Percentiles rank a stretch among this genome's conserved stretches.
These are phyloP conservation scores for Saccharum officinarum DNA, from an alignment of 176 grass and related monocot species.

Conservation along the genomic window DNA sequence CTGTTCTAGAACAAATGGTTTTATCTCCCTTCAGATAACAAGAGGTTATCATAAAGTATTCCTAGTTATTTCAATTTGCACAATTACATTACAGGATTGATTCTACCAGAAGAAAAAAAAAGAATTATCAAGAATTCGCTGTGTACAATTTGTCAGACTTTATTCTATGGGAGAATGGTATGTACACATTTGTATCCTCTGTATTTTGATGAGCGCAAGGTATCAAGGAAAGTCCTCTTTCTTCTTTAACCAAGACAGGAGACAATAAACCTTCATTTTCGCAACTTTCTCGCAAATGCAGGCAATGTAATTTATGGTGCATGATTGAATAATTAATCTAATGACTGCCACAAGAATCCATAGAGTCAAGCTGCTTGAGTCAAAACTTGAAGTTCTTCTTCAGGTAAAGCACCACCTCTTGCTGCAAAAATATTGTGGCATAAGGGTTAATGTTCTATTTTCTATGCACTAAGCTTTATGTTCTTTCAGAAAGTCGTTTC, in stretches of 20 bases:
- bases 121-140: background rate
- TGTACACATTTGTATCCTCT: conserved; percentile 33
- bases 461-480: background rate
- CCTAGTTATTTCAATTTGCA: background rate
- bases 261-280: conserved; percentile 21
- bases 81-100: background rate
- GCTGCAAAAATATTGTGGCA: conserved; percentile 62
- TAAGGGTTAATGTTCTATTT: conserved; percentile 23
- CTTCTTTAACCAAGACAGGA: conserved; percentile 8
- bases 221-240: conserved; percentile 23
- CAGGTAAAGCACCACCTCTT: conserved; percentile 83
- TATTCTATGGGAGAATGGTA: conserved; percentile 7
- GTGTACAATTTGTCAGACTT: background rate
- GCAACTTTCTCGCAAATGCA: conserved; percentile 19
- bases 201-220: conserved; percentile 14
- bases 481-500: background rate
- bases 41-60: conserved; percentile 9
- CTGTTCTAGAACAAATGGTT: background rate
- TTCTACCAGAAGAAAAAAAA: background rate
- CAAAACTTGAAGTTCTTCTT: conserved; percentile 95
- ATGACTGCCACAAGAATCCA: conserved; percentile 3
- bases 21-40: conserved; percentile 8
- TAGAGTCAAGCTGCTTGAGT: conserved; percentile 24
- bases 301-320: background rate
- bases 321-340: conserved; percentile 24